Evolutionary conservation across 768 basidiomycete species (phyloP), one percentile per base, ranked within the genome.

Genomic region (Lentinula aciculospora): DNA sequence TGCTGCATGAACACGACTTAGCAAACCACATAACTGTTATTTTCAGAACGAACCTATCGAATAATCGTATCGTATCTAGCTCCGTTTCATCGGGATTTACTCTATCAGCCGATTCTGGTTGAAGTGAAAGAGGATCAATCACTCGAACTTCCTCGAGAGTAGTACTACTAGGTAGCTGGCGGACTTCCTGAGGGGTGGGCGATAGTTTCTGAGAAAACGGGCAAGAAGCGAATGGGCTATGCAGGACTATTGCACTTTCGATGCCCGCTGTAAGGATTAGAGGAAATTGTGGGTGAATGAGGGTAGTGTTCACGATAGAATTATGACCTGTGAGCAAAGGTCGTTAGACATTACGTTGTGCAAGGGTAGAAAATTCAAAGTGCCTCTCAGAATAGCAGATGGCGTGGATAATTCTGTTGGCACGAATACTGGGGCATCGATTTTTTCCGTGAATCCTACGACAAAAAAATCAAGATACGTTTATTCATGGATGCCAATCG

Each of bases 241-340:
- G 91, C 12, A 92, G 68, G 19, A 84, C 64, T 25, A 91, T 76
- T 60, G 82, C 76, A 25, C 81, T 82, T 68, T 94, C 92, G 21
- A 93, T 80, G 2, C 91, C 92, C 3, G 85, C 76, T 3, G 89
- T 89, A 34, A 81, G 77, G 29, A 90, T 72, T 56, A 85, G 78
- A 3, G 87, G 79, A 40, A 86, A 74, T 21, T 80, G 74, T 1
- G 92, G 91, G 65, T 93, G 92, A 58, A 91, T 82, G 25, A 88
- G 69, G 2, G 81, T 75, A 0, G 83, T 81, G 65, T 93, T 94
- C 45, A 92, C 83, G 53, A 94, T 89, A 1, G 89, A 90, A 39
- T 79, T 72, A 66, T 92, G 89, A 3, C 89, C 88, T 84, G 55
- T 58, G 56, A 34, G 28, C 55, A 44, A 55, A 56, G 10, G 40